Evolutionary conservation across 306 rosid genomes (phyloP), one percentile per base, ranked within the genome.

Genomic region (Cajanus cajan): DNA sequence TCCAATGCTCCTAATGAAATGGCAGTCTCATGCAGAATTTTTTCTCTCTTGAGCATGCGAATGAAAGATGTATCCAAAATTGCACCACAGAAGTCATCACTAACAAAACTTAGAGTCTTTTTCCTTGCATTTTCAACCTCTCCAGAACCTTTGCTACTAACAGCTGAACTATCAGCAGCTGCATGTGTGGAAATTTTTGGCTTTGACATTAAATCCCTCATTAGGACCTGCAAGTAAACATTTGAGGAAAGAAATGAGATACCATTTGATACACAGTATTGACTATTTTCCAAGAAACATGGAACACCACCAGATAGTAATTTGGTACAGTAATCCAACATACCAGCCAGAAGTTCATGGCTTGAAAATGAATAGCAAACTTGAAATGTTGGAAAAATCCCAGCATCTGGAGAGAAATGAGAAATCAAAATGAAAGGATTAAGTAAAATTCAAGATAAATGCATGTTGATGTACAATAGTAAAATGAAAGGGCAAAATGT

Each of bases 311-410:
- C 16, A 54, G 62, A 80, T 5, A 69, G 28, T 13, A 64, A 28
- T 48, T 36, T 5, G 48, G 57, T 13, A 69, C 64, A 79, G 54
- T 57, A 22, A 10, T 59, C 75, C 68, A 45, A 77, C 90, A 21
- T 93, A 96, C 99, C 97, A 96, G 93, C 99, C 96, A 96, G 86
- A 96, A 96, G 25, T 82, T 76, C 77, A 93, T 80, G 69, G 99
- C 88, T 24, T 93, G 99, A 77, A 84, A 88, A 90, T 96, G 99
- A 91, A 91, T 86, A 28, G 83, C 96, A 39, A 93, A 84, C 89
- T 93, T 96, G 80, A 77, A 80, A 86, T 96, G 96, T 82, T 73
- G 90, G 79, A 88, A 96, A 86, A 93, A 93, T 22, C 96, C 94
- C 76, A 90, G 85, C 99, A 93, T 96, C 99, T 96, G 89, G 82